Conservation (phyloP, 257 asterid genomes). For the Plantago major region DNA sequence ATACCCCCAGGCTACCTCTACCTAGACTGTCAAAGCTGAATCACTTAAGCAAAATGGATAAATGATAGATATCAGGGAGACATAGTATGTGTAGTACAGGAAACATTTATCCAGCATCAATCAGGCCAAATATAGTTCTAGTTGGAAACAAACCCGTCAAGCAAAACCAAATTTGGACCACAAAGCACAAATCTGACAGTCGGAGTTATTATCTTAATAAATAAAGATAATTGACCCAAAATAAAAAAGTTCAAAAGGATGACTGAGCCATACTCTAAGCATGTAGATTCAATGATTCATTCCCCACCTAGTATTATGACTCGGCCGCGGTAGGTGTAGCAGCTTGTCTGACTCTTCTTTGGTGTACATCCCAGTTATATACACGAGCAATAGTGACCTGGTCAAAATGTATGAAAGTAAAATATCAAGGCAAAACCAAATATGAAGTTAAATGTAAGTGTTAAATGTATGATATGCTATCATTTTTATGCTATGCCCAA, state of each 20-base stretch:
- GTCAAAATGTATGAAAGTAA: conserved; percentile 17
- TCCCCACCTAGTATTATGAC: conserved; percentile 22
- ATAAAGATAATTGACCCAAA: conserved; percentile 2
- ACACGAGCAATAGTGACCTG: conserved; percentile 92
- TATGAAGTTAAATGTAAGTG: background rate
- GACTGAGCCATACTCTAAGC: conserved; percentile 17
- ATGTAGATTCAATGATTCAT: conserved; percentile 4
- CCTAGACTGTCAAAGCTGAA: no score
- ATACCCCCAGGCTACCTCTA: no score
- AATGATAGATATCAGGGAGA: background rate
- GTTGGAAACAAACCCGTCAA: conserved; percentile 7
- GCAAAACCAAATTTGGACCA: conserved; percentile 10
- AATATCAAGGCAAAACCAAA: conserved; percentile 6
- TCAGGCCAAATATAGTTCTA: conserved; percentile 7
- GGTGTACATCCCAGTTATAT: conserved; percentile 94
- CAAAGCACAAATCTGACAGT: conserved; percentile 8
- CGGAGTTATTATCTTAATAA: background rate
- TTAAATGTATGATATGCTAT: background rate
- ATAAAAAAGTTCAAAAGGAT: conserved; percentile 4
- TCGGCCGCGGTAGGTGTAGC: conserved; percentile 33
- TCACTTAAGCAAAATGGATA: no score
- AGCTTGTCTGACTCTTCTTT: conserved; percentile 65
- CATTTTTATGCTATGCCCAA: background rate
- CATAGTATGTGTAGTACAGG: background rate
- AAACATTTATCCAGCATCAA: conserved; percentile 11